A percentile compares a stretch with the other conserved stretches of the same genome.
Conservation (phyloP, 2,329 filamentous ascomycete species). For the Teratosphaeria pseudoeucalypti region DNA sequence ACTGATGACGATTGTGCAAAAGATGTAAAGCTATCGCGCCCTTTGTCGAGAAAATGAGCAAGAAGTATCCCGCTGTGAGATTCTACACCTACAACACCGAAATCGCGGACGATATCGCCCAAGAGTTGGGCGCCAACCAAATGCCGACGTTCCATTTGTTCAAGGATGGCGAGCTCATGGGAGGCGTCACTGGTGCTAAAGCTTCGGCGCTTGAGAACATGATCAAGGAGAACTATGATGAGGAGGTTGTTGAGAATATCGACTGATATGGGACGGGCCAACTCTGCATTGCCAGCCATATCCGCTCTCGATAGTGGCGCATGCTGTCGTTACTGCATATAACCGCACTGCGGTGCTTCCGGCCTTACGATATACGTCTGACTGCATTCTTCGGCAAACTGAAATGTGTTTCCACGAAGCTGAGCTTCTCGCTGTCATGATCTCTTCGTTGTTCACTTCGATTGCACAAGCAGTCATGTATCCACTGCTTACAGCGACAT, state of each 20-base stretch:
- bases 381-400: too few relatives aligned
- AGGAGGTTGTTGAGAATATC: conserved; percentile 13
- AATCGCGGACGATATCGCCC: conserved; percentile 19
- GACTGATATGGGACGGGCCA: background rate
- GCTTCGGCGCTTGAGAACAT: conserved; percentile 20
- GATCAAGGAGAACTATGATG: conserved; percentile 19
- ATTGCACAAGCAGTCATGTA: too few relatives aligned
- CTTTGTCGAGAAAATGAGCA: conserved; percentile 21
- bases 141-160: conserved; percentile 27
- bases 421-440: too few relatives aligned
- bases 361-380: too few relatives aligned
- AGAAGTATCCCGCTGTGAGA: conserved; percentile 21
- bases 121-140: conserved; percentile 21
- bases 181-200: conserved; percentile 21
- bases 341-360: too few relatives aligned
- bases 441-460: too few relatives aligned
- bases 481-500: too few relatives aligned
- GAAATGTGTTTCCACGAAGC: too few relatives aligned
- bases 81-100: conserved; percentile 25
- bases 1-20: conserved; percentile 1
- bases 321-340: too few relatives aligned
- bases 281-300: background rate
- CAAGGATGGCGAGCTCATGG: conserved; percentile 22
- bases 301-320: too few relatives aligned
- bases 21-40: conserved; percentile 25